Base-by-base conservation (phyloP, 2,329 filamentous ascomycete species). In the Fusarium haematococcum region DNA sequence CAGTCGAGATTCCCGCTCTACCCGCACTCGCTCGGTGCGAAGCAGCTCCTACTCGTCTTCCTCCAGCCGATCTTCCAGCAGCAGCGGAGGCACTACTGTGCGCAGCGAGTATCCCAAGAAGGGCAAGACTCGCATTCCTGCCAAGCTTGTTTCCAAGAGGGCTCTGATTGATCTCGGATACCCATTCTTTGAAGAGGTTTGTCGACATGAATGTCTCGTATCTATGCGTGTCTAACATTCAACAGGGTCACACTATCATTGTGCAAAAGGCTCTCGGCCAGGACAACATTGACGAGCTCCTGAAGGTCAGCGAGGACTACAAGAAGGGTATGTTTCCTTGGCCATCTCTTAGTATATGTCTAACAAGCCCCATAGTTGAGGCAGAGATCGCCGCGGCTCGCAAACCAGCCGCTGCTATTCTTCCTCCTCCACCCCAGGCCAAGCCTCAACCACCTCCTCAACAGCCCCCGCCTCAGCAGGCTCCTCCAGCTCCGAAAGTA, bases 61-160 rank as follows among this genome's bases (percentile, higher is more conserved):
- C 65, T 81, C 82, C 6, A 88, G 85, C 68, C 84, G 81, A 13
- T 85, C 84, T 6, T 85, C 83, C 18, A 87, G 86, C 78, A 87
- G 84, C 70, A 86, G 82, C 67, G 86, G 85, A 23, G 86, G 85
- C 27, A 89, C 87, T 3, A 87, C 86, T 11, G 81, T 87, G n/a
- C 87, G 85, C 78, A 90, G 85, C 82, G 88, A 91, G 67, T 94
- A 93, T 74, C 93, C 93, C 11, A 93, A 94, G 84, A 95, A 93
- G 82, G 95, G 95, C 78, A 97, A 95, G 88, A 98, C 95, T 16
- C 91, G 94, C 77, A 95, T 98, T 81, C 95, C 95, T 1, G 91
- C 90, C 68, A 90, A 93, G 66, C 86, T 98, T 69, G 94, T 97
- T 16, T 93, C 94, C 74, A 93, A 93, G 80, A 89, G 92, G 70